phyloP scores from a whole-genome alignment of 352 stramenopile genomes.

The Plasmopara muralis region DNA sequence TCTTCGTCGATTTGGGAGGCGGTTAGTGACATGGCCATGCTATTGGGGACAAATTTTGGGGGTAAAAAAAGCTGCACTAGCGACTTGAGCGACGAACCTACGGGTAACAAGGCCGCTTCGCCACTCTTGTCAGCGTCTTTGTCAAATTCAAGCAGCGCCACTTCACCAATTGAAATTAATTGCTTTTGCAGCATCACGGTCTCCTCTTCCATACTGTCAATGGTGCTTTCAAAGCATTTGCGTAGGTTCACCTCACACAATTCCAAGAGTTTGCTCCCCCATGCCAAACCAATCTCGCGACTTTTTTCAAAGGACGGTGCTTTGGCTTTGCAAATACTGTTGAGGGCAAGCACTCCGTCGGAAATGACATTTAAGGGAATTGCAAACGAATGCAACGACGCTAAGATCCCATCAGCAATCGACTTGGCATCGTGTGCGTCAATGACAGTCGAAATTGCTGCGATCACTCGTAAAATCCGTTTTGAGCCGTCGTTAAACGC shows the following conservation, averaged over 20 bases:
- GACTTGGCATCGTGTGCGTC: slow-evolving; percentile 65
- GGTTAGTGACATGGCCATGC: slow-evolving; percentile 11
- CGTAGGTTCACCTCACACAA: slow-evolving; percentile 58
- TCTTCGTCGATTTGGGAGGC: slow-evolving; percentile 24
- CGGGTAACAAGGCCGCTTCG: slow-evolving; percentile 41
- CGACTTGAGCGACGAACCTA: slow-evolving; percentile 40
- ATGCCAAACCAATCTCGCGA: slow-evolving; percentile 54
- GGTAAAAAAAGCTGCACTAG: slow-evolving; percentile 77
- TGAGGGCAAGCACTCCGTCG: slow-evolving; percentile 61
- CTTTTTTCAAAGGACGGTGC: slow-evolving; percentile 44
- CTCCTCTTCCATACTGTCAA: slow-evolving; percentile 44
- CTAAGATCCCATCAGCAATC: slow-evolving; percentile 66
- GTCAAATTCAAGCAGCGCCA: slow-evolving; percentile 73
- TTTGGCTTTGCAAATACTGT: slow-evolving; percentile 77
- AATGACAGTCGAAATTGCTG: slow-evolving; percentile 63
- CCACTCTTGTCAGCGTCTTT: slow-evolving; percentile 61
- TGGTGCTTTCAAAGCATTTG: slow-evolving; percentile 50
- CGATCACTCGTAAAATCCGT: slow-evolving; percentile 77
- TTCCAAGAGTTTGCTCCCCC: slow-evolving; percentile 56
- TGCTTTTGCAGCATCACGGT: slow-evolving; percentile 66
- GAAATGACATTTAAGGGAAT: slow-evolving; percentile 75
- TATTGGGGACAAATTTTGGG: slow-evolving; percentile 45
- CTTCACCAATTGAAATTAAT: slow-evolving; percentile 72
- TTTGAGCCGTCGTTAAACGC: slow-evolving; percentile 75
- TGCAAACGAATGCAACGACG: slow-evolving; percentile 65